Evolutionary conservation across 371 early-diverging fungal genomes (phyloP).

Genomic region (Mucor indicus): DNA sequence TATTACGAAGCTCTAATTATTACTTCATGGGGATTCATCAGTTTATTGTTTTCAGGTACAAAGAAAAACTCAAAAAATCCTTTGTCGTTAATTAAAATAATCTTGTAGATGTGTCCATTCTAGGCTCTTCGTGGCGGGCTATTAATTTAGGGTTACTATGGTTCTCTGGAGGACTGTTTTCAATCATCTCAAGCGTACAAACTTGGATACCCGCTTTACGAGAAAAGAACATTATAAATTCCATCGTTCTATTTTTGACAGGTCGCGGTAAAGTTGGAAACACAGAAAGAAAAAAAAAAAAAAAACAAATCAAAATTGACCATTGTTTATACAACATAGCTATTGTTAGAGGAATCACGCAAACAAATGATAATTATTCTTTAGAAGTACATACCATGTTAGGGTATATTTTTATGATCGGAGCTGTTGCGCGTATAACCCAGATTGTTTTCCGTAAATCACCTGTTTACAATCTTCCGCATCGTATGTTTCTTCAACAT

Average conservation of each 20-base stretch:
- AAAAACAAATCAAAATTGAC: too few species aligned
- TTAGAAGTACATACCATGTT: constrained; percentile 30
- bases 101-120: constrained; percentile 15
- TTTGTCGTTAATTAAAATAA: too few species aligned
- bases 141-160: constrained; percentile 27
- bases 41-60: constrained; percentile 12
- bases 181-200: constrained; percentile 24
- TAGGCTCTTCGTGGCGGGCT: constrained; percentile 26
- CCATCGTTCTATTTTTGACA: constrained; percentile 22
- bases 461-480: constrained; percentile 37
- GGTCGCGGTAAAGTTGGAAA: constrained; percentile 32
- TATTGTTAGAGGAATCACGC: too few species aligned
- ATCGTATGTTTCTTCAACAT: constrained; percentile 12
- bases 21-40: constrained; percentile 34
- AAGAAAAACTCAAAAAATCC: too few species aligned
- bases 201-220: constrained; percentile 26
- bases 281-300: too few species aligned
- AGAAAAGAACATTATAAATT: constrained; percentile 23
- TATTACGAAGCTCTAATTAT: constrained; percentile 43
- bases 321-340: too few species aligned
- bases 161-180: constrained; percentile 32
- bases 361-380: constrained; percentile 23
- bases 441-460: constrained; percentile 43
- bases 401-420: constrained; percentile 34
- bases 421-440: constrained; percentile 27